Evolutionary conservation across 129 eudicot species (phyloP).

Genomic region (Escallonia herrerae): DNA sequence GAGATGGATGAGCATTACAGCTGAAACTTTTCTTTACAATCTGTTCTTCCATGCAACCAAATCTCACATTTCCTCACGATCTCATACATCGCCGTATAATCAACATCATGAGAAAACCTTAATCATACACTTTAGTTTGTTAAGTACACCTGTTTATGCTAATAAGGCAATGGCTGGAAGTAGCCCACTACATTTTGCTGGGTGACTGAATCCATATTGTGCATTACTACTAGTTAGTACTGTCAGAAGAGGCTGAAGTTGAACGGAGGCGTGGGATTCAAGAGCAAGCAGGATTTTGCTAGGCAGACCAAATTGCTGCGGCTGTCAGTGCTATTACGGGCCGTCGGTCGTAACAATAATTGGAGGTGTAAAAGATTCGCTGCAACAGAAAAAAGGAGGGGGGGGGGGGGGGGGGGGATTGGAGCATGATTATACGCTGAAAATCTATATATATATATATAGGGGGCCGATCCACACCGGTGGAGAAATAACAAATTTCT

Average conservation of each 20-base stretch:
- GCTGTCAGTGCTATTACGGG: not conserved
- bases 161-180: not conserved
- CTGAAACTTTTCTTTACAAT: not conserved
- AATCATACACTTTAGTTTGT: not conserved
- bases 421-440: no score
- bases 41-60: not conserved
- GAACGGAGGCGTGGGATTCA: not conserved
- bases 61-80: not conserved
- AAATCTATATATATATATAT: no score
- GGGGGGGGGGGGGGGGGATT: no score
- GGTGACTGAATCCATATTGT: not conserved
- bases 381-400: not conserved
- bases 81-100: not conserved
- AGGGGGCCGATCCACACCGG: no score
- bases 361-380: not conserved
- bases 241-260: no score
- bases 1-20: not conserved
- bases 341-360: no score
- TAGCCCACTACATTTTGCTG: not conserved
- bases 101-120: not conserved
- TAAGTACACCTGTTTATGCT: not conserved
- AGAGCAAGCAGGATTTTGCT: not conserved
- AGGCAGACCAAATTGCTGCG: not conserved
- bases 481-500: no score
- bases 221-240: not conserved